Conservation (phyloP, 140 eudicot species). For the Flaveria floridana region DNA sequence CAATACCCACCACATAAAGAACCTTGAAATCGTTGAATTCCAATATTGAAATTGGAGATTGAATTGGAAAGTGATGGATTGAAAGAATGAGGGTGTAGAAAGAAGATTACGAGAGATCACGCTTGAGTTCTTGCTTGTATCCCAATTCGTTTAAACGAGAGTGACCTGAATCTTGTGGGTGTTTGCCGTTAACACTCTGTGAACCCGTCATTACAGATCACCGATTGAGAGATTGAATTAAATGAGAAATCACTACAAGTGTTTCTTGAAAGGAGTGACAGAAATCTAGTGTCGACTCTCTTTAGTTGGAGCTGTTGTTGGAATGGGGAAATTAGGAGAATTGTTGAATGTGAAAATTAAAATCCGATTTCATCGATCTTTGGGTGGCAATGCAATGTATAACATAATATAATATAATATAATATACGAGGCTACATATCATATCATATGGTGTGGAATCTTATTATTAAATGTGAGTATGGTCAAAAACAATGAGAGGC, state of each 20-base stretch:
- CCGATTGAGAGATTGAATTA: too few relatives aligned
- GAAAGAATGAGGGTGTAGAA: neutral
- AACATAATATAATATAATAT: neutral
- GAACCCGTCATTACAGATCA: conserved; percentile 11
- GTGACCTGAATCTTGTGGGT: conserved; percentile 70
- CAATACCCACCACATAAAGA: too few relatives aligned
- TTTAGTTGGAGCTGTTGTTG: neutral
- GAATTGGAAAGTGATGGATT: neutral
- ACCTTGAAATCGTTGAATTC: neutral
- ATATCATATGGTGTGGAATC: conserved; percentile 8
- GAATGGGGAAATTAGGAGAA: too few relatives aligned
- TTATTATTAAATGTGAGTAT: neutral
- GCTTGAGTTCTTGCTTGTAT: conserved; percentile 99
- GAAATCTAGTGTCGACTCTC: neutral
- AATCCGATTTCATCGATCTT: too few relatives aligned
- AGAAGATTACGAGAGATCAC: conserved; percentile 90
- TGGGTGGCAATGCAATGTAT: too few relatives aligned
- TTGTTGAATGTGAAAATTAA: too few relatives aligned
- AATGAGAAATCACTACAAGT: too few relatives aligned
- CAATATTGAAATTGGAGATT: neutral
- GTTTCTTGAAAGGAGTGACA: too few relatives aligned
- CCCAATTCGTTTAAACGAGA: conserved; percentile 88
- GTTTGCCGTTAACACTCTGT: conserved; percentile 27
- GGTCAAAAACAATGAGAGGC: conserved; percentile 34
- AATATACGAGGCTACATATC: neutral